These are phyloP conservation scores for Fusarium drepaniforme DNA, from an alignment of 2,329 filamentous ascomycete genomes.

Conservation along the genomic window DNA sequence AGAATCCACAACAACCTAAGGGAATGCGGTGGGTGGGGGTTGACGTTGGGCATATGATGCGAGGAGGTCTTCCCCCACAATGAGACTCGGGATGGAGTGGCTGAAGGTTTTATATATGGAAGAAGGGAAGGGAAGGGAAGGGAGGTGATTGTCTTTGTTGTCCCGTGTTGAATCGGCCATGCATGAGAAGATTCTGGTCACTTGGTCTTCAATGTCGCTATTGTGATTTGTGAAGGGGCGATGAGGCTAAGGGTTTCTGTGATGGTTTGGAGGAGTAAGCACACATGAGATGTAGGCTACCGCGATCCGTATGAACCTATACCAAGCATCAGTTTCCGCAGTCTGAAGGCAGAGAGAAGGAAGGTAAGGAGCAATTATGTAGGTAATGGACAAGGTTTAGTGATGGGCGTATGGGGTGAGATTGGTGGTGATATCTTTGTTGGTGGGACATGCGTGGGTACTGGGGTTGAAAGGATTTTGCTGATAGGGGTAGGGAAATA, in stretches of 20 bases:
- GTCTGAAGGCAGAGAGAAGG: not conserved
- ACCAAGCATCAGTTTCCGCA: not conserved
- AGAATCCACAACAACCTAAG: conserved; percentile 47
- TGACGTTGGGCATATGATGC: conserved; percentile 59
- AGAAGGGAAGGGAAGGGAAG: not conserved
- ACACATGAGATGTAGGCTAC: not conserved
- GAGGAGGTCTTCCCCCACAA: conserved; percentile 38
- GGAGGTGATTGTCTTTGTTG: not conserved
- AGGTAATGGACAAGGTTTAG: not conserved
- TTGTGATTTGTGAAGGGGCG: not conserved
- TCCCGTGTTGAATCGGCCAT: not conserved
- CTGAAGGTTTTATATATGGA: not conserved
- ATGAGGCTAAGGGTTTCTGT: not conserved
- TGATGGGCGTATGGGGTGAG: not conserved
- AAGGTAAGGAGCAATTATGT: not conserved
- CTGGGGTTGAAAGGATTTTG: not conserved
- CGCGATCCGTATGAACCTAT: not conserved
- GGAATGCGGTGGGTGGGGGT: conserved; percentile 59
- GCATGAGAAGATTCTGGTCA: not conserved
- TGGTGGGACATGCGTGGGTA: not conserved
- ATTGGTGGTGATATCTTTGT: not conserved
- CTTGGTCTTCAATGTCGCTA: not conserved
- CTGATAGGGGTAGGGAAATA: not conserved
- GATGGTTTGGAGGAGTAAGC: not conserved
- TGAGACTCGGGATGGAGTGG: not conserved